Evolutionary conservation across 2,329 filamentous ascomycete genomes (phyloP), one percentile per base, ranked within the genome.

Genomic region (Pseudonectria foliicola): DNA sequence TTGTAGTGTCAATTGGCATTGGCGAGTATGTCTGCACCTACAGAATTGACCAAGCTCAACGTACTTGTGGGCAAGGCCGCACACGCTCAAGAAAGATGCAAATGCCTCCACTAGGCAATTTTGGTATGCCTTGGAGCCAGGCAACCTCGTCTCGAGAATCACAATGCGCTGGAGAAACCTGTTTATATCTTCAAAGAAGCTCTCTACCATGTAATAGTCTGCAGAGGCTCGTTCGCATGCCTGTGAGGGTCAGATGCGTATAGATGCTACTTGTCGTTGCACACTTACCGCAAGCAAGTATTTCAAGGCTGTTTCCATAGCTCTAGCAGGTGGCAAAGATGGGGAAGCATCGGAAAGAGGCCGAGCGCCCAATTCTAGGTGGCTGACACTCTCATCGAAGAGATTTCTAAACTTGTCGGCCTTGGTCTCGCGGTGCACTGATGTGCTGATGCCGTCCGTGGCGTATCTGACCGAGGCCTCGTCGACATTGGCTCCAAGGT

Each of bases 171-270:
- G 43, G 4, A 64, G 44, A 15, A 64, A 62, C 6, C 55, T 56
- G 31, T 56, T 56, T 47, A 63, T 61, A 8, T 57, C 52, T 2
- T 58, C 52, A 32, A 65, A 65, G 33, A 65, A 66, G 4, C 50
- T 50, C n/a, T 57, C 48, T 0, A 65, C 49, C 3, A 57, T 45
- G 16, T 66, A 60, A 25, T 63, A 65, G 27, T 66, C 61, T 1
- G 56, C 59, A 1, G 50, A 56, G 0, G 61, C 57, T 6, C 46
- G 40, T 2, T 48, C 45, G 6, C 53, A 56, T 1, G 54, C 55
- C 27, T 54, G 26, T 6, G 3, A 6, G 3, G 23, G 33, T 43
- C 21, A 46, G 33, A 23, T 12, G 2, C n/a, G n/a, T 25, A 14
- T 23, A 7, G 18, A 21, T 6, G 5, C 5, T 6, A 12, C 7